Conservation (phyloP, 768 basidiomycete species). For the Boletus barrowsii region DNA sequence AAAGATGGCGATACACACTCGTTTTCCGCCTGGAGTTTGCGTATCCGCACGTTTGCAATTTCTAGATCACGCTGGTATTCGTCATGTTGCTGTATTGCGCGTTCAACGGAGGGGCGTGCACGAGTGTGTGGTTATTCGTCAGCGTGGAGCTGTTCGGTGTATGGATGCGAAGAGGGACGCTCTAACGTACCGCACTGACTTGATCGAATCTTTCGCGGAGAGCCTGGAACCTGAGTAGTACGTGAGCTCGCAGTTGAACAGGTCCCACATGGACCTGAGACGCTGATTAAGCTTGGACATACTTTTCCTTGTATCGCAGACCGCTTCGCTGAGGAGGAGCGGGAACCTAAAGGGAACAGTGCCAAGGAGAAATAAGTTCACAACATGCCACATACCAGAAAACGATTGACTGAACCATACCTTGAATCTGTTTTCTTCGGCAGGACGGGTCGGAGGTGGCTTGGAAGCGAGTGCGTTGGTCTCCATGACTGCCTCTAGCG, state of each 20-base stretch:
- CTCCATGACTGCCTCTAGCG: slow-evolving; percentile 12
- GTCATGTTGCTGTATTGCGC: slow-evolving; percentile 16
- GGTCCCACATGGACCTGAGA: background rate
- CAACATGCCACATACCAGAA: background rate
- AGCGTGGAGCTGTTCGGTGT: background rate
- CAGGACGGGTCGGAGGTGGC: slow-evolving; percentile 1
- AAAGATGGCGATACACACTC: slow-evolving; percentile 19
- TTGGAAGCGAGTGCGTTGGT: slow-evolving; percentile 10
- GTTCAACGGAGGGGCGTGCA: background rate
- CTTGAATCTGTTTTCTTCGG: slow-evolving; percentile 28
- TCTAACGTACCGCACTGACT: slow-evolving; percentile 28
- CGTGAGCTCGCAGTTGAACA: background rate
- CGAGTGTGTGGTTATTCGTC: background rate
- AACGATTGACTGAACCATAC: slow-evolving; percentile 9
- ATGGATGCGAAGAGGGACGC: background rate
- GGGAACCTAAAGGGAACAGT: slow-evolving; percentile 7
- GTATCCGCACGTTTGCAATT: slow-evolving; percentile 26
- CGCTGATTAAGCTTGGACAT: background rate
- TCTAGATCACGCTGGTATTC: slow-evolving; percentile 27
- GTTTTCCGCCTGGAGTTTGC: slow-evolving; percentile 32
- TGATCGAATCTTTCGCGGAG: slow-evolving; percentile 34
- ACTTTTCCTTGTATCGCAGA: slow-evolving; percentile 34
- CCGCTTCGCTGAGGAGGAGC: slow-evolving; percentile 16
- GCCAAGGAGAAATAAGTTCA: background rate
- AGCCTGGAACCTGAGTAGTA: slow-evolving; percentile 22